Evolutionary conservation across 805 yeast genomes (phyloP).

Genomic region (Lipomyces yamanashiensis): DNA sequence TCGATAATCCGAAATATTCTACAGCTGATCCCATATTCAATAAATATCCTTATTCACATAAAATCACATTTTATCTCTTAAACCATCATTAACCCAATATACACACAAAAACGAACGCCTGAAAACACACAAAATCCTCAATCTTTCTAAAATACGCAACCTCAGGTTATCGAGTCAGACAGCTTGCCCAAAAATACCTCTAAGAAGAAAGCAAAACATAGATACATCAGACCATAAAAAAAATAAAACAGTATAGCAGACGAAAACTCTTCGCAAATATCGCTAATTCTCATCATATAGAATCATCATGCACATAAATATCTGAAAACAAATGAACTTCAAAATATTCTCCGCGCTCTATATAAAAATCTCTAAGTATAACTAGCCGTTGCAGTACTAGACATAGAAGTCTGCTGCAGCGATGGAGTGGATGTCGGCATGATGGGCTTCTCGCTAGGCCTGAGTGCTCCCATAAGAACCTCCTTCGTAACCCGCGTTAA

Average conservation of each 20-base stretch:
- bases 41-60: too few species aligned
- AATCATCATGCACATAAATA: neutral
- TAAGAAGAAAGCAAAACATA: neutral
- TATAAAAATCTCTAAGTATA: neutral
- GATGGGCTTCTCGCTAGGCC: constrained; percentile 3
- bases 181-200: neutral
- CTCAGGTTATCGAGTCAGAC: neutral
- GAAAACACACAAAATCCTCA: neutral
- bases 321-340: too few species aligned
- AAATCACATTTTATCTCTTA: neutral
- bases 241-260: too few species aligned
- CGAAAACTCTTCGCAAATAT: neutral
- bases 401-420: neutral
- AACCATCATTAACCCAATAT: neutral
- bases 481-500: constrained; percentile 90
- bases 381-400: neutral
- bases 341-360: neutral
- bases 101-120: neutral
- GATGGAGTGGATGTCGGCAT: neutral
- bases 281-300: neutral
- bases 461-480: constrained; percentile 47
- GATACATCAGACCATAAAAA: neutral
- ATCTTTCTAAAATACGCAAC: neutral
- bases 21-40: too few species aligned
- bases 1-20: too few species aligned